Conservation (phyloP, 345 rosid species). For the Geranium brycei region DNA sequence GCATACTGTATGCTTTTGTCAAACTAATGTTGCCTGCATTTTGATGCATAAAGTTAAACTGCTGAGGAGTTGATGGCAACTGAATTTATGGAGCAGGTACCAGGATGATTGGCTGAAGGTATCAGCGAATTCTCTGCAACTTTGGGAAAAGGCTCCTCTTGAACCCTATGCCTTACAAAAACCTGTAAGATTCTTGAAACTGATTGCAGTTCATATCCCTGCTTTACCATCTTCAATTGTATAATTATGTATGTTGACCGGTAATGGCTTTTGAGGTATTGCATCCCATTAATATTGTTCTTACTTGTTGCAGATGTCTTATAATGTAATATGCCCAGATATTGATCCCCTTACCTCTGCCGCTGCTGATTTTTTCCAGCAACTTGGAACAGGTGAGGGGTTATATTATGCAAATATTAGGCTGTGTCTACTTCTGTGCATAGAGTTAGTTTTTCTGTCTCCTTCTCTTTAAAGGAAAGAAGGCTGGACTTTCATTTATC, state of each 20-base stretch:
- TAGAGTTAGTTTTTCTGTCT: background rate
- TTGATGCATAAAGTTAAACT: background rate
- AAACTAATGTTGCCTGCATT: background rate
- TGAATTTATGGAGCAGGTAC: constrained; percentile 40
- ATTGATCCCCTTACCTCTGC: constrained; percentile 87
- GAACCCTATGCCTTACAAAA: constrained; percentile 86
- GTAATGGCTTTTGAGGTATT: background rate
- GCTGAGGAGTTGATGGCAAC: background rate
- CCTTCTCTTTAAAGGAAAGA: background rate
- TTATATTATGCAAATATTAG: background rate
- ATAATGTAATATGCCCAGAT: constrained; percentile 83
- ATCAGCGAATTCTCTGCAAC: constrained; percentile 64
- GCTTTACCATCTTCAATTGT: background rate
- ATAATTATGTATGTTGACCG: background rate
- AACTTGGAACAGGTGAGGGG: constrained; percentile 84
- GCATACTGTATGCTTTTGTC: constrained; percentile 1
- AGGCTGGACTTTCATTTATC: background rate
- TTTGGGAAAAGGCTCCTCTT: constrained; percentile 98
- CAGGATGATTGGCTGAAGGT: constrained; percentile 99
- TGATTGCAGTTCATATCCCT: background rate
- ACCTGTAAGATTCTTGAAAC: constrained; percentile 40
- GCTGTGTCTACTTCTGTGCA: background rate
- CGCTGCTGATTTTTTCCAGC: constrained; percentile 90
- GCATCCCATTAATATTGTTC: constrained; percentile 5
- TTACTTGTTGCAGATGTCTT: constrained; percentile 51